These are phyloP conservation scores for Hordeum pubiflorum DNA, from an alignment of 202 grass and related monocot species.

Conservation along the genomic window DNA sequence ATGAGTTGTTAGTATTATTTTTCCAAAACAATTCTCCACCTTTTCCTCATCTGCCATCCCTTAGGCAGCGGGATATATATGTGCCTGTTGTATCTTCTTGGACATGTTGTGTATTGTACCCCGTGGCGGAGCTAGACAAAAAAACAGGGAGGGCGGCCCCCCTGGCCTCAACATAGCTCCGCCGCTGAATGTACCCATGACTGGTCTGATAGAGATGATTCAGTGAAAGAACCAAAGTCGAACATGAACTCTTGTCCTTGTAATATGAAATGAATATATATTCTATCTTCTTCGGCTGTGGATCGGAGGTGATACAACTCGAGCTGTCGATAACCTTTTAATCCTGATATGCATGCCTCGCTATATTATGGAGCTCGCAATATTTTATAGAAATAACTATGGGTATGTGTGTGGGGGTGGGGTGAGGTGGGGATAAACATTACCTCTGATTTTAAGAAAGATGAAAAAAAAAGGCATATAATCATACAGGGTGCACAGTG, in stretches of 20 bases:
- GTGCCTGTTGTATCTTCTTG: constrained; percentile 15
- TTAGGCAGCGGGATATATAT: constrained; percentile 15
- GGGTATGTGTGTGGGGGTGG: background rate
- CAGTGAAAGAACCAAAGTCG: background rate
- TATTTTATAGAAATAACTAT: background rate
- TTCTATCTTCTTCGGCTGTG: background rate
- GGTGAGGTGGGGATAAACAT: background rate
- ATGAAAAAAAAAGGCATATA: background rate
- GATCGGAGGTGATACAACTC: background rate
- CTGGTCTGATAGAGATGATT: constrained; percentile 13
- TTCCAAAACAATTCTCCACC: background rate
- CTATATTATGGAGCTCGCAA: background rate
- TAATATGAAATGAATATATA: background rate
- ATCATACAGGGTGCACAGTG: background rate
- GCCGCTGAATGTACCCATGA: too few species aligned
- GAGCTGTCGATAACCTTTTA: background rate
- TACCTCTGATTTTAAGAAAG: background rate
- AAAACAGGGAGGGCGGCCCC: too few species aligned
- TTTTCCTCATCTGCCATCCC: background rate
- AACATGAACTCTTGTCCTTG: background rate
- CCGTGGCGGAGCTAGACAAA: background rate
- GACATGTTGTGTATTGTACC: constrained; percentile 32
- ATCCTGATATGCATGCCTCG: background rate
- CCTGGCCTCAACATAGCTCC: too few species aligned
- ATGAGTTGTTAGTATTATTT: background rate